Evolutionary conservation across 768 basidiomycete genomes (phyloP), one percentile per base, ranked within the genome.

Genomic region (Panus rudis): DNA sequence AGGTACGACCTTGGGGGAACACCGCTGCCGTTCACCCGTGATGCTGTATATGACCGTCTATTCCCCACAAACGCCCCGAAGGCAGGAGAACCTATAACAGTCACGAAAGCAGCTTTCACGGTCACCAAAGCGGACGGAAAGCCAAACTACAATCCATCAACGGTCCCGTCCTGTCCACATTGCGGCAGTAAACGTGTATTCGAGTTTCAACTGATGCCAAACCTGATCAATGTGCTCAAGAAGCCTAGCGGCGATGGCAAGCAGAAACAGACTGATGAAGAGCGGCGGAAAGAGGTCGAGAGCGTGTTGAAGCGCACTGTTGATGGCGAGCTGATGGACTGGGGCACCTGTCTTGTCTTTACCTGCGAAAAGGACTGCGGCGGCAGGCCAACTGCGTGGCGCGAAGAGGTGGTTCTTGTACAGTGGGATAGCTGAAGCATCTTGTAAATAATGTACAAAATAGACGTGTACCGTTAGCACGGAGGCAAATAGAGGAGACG

Each of bases 191-290:
- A 65, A 33, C 75, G 91, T 13, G 74, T 83, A 17, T 98, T 96
- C 60, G 94, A 98, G 60, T 86, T 86, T 54, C 94, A 98, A 61
- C 70, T 97, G 41, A 94, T 93, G 80, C 94, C 94, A 2, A 90
- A 92, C 57, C 66, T 97, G 41, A 92, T 97, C 60, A 87, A 87
- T 40, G 64, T 89, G 12, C 68, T 96, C 12, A 35, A 35, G n/a
- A 67, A 71, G 39, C 57, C 59, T 50, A 58, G 52, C 24, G 31
- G 52, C 20, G 35, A 16, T 8, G 14, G 33, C 32, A 47, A 47
- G 50, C 68, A 66, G 34, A 10, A 10, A 30, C 46, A 71, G 56
- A 74, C 76, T 6, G 85, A 88, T 34, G 84, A 79, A 54, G 81
- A 88, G 59, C 68, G 87, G 53, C 71, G 76, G 49, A 73, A 74